Conservation (phyloP, 106 monocot genomes). For the Amphibolis antarctica region DNA sequence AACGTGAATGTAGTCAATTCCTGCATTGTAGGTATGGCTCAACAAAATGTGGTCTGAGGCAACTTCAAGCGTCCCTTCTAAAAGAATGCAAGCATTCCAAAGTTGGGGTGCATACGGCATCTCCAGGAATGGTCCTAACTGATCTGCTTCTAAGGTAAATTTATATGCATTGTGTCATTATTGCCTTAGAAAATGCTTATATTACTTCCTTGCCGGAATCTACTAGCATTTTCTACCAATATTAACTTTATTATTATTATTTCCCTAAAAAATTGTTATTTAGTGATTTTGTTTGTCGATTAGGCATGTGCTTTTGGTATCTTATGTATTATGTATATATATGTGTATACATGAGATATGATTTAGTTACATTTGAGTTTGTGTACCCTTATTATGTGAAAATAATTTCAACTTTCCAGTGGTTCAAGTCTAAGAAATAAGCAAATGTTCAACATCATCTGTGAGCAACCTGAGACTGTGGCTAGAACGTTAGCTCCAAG, state of each 20-base stretch:
- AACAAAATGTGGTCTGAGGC: constrained; percentile 93
- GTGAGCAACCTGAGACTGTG: constrained; percentile 97
- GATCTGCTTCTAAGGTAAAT: constrained; percentile 79
- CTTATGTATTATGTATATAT: no score
- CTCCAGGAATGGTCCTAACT: constrained; percentile 97
- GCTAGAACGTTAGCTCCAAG: constrained; percentile 87
- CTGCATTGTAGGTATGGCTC: constrained; percentile 65
- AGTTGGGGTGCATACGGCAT: constrained; percentile 91
- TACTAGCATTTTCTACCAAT: no score
- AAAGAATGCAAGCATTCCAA: constrained; percentile 79
- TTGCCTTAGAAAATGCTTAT: no score
- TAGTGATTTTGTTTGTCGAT: background rate
- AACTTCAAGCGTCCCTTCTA: constrained; percentile 74
- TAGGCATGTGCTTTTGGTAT: no score
- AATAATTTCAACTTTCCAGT: constrained; percentile 23
- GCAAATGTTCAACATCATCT: constrained; percentile 98
- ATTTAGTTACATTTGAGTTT: no score
- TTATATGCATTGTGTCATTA: background rate
- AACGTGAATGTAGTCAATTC: no score
- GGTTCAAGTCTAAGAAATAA: constrained; percentile 85
- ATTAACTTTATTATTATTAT: no score
- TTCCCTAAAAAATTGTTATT: no score
- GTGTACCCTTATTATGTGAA: background rate
- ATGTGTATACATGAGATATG: no score
- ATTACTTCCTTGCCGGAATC: no score